Percentiles rank a stretch among this genome's conserved stretches.
phyloP scores from a whole-genome alignment of 78 protist genomes.

The Mastigamoeba balamuthi region DNA sequence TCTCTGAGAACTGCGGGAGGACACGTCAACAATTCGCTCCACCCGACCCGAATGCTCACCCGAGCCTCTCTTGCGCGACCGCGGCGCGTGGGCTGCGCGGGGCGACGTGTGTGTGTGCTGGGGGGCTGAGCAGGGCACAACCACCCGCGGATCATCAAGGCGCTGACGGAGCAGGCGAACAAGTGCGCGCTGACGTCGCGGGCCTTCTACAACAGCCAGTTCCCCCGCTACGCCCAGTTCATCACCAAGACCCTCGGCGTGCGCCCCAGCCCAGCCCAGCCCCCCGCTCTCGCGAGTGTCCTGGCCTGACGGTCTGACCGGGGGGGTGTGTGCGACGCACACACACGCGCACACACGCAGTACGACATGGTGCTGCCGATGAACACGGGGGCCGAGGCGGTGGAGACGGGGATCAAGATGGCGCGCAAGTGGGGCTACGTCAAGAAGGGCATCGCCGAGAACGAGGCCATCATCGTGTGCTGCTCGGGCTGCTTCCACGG shows the following conservation, averaged over 20 bases:
- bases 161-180: slow-evolving; percentile 73
- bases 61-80: too few relatives aligned
- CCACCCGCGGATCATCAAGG: slow-evolving; percentile 81
- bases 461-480: slow-evolving; percentile 74
- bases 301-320: too few relatives aligned
- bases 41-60: too few relatives aligned
- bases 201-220: slow-evolving; percentile 86
- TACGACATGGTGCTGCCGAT: slow-evolving; percentile 90
- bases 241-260: slow-evolving; percentile 63
- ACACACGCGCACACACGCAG: too few relatives aligned
- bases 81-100: too few relatives aligned
- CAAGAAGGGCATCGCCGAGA: slow-evolving; percentile 62
- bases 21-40: too few relatives aligned
- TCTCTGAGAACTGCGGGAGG: too few relatives aligned
- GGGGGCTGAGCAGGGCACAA: slow-evolving; percentile 83
- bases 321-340: too few relatives aligned
- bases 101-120: too few relatives aligned
- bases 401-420: slow-evolving; percentile 91
- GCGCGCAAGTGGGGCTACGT: slow-evolving; percentile 92
- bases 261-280: too few relatives aligned
- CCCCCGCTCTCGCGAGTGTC: too few relatives aligned
- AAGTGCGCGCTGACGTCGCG: slow-evolving; percentile 80
- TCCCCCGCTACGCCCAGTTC: slow-evolving; percentile 55
- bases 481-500: slow-evolving; percentile 87
- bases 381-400: slow-evolving; percentile 96